phyloP scores from a whole-genome alignment of 441 rosid genomes.

The Capsella rubella region DNA sequence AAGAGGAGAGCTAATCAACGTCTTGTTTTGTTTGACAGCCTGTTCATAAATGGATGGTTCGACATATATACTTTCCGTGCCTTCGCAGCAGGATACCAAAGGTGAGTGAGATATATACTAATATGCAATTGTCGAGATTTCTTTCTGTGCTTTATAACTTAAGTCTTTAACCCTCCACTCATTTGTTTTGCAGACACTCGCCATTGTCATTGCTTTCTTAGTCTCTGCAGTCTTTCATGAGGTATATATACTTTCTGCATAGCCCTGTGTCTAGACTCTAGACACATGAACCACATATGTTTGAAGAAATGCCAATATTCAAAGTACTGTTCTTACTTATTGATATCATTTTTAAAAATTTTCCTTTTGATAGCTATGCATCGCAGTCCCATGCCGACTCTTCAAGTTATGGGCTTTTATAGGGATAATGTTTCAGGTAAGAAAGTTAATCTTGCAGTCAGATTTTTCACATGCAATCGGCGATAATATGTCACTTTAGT shows the following conservation, averaged over 20 bases:
- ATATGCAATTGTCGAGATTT: not conserved
- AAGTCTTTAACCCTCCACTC: not conserved
- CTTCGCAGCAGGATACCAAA: conserved; percentile 77
- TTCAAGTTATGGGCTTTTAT: conserved; percentile 83
- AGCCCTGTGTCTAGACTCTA: not conserved
- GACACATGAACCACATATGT: not conserved
- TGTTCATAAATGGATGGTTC: conserved; percentile 99
- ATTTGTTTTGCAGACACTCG: conserved; percentile 59
- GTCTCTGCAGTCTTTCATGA: conserved; percentile 97
- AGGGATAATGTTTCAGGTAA: conserved; percentile 89
- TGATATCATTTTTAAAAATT: conserved; percentile 12
- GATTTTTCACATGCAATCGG: not conserved
- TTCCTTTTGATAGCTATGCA: conserved; percentile 62
- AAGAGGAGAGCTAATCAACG: conserved; percentile 35
- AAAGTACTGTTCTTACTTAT: conserved; percentile 1
- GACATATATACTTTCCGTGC: conserved; percentile 95
- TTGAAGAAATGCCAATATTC: not conserved
- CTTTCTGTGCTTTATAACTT: not conserved
- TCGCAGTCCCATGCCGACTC: conserved; percentile 81
- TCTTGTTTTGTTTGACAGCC: conserved; percentile 65
- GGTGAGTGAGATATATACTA: conserved; percentile 53
- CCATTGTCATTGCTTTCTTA: conserved; percentile 71
- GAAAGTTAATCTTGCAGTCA: not conserved
- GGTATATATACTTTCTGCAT: conserved; percentile 53
- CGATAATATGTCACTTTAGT: conserved; percentile 3